Evolutionary conservation across 352 stramenopile genomes (phyloP).

Genomic region (Globisporangium nodosum): DNA sequence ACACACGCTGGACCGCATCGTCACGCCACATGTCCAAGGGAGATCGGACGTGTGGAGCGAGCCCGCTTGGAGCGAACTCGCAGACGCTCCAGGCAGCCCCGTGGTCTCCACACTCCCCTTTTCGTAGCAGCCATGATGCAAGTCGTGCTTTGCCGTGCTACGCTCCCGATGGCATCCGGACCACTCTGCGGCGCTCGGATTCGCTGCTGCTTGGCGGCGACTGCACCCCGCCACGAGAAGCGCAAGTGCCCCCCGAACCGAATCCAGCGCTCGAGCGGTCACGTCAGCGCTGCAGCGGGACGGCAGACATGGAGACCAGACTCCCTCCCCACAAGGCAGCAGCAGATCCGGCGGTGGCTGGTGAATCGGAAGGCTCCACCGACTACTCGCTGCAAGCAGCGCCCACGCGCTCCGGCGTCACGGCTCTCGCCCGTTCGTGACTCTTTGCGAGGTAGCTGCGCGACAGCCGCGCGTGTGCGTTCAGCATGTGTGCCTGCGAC

Average conservation of each 20-base stretch:
- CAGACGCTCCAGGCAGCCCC: no score
- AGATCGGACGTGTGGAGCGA: background rate
- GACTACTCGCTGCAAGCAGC: background rate
- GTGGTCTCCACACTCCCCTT: background rate
- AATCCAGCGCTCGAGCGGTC: background rate
- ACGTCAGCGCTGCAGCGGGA: background rate
- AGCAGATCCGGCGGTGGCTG: background rate
- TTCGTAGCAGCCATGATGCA: background rate
- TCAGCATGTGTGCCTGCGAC: background rate
- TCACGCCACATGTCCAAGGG: background rate
- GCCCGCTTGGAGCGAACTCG: background rate
- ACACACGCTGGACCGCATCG: background rate
- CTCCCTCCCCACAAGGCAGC: background rate
- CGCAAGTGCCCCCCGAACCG: background rate
- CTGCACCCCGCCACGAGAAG: background rate
- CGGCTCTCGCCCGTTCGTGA: background rate
- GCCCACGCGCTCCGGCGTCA: background rate
- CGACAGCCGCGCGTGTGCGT: background rate
- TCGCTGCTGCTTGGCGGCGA: background rate
- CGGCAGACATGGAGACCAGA: background rate
- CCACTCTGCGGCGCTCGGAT: background rate
- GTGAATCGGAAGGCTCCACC: no score
- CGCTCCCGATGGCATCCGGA: background rate
- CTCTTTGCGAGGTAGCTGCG: background rate
- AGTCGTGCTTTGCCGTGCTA: background rate